phyloP scores from a whole-genome alignment of 352 stramenopile species.

The Globisporangium ultimum region DNA sequence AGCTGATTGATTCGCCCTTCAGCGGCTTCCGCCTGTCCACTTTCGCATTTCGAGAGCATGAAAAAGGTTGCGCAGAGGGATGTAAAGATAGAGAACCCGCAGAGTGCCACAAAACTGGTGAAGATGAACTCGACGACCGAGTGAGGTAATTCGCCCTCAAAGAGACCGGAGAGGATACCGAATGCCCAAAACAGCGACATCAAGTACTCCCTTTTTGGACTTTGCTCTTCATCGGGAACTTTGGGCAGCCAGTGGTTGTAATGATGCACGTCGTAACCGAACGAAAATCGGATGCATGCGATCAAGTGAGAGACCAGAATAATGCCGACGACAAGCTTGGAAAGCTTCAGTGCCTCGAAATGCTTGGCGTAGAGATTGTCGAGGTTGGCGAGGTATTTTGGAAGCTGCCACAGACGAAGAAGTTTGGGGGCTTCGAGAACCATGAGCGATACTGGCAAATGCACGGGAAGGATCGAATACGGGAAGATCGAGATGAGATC shows the following conservation, averaged over 20 bases:
- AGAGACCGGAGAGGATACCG: slow-evolving; percentile 59
- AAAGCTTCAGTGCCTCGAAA: slow-evolving; percentile 47
- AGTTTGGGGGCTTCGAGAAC: slow-evolving; percentile 43
- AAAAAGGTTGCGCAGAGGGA: slow-evolving; percentile 72
- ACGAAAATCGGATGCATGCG: slow-evolving; percentile 54
- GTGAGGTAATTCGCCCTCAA: slow-evolving; percentile 63
- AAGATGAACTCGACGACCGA: slow-evolving; percentile 55
- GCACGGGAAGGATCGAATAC: slow-evolving; percentile 21
- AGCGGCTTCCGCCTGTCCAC: slow-evolving; percentile 46
- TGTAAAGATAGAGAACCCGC: slow-evolving; percentile 71
- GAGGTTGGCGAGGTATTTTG: slow-evolving; percentile 43
- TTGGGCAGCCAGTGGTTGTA: slow-evolving; percentile 53
- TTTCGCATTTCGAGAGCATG: slow-evolving; percentile 78
- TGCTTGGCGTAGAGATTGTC: slow-evolving; percentile 64
- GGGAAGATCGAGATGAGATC: slow-evolving; percentile 53
- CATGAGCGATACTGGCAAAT: slow-evolving; percentile 4
- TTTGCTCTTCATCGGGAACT: slow-evolving; percentile 19
- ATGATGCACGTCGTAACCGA: slow-evolving; percentile 46
- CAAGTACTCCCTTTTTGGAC: slow-evolving; percentile 35
- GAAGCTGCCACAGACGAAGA: slow-evolving; percentile 33
- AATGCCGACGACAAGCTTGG: slow-evolving; percentile 47
- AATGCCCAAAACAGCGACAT: slow-evolving; percentile 65
- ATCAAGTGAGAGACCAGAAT: slow-evolving; percentile 54
- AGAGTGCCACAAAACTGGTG: slow-evolving; percentile 55
- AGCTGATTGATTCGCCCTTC: slow-evolving; percentile 74